Evolutionary conservation across 2,329 filamentous ascomycete genomes (phyloP).

Genomic region (Elsinoe necatrix): DNA sequence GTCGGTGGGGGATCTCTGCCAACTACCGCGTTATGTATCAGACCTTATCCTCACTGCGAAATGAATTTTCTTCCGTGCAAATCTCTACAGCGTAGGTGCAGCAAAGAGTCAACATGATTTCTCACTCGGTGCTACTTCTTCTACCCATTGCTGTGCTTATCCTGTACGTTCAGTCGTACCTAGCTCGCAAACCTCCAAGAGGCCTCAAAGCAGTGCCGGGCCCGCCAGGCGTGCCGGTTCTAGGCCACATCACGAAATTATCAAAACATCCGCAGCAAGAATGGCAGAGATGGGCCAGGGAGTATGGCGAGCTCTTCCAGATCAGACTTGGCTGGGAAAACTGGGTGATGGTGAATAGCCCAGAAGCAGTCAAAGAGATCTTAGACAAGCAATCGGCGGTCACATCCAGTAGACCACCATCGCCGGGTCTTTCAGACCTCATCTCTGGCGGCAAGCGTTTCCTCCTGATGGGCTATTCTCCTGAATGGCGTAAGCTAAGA

Average conservation of each 20-base stretch:
- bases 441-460: slow-evolving; percentile 35
- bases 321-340: slow-evolving; percentile 39
- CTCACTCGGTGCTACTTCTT: not conserved
- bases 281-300: slow-evolving; percentile 31
- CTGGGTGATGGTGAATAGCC: slow-evolving; percentile 37
- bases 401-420: slow-evolving; percentile 32
- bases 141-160: not conserved
- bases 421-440: slow-evolving; percentile 34
- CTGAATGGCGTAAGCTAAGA: slow-evolving; percentile 34
- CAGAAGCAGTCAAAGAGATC: slow-evolving; percentile 38
- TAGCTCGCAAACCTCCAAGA: slow-evolving; percentile 15
- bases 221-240: slow-evolving; percentile 34
- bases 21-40: not conserved
- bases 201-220: slow-evolving; percentile 25
- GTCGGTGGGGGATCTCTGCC: not conserved
- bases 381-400: slow-evolving; percentile 34
- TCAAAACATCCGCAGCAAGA: slow-evolving; percentile 25
- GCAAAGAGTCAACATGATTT: not conserved
- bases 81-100: not conserved
- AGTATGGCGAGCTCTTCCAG: slow-evolving; percentile 41
- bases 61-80: not conserved
- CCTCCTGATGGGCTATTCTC: slow-evolving; percentile 36
- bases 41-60: not conserved
- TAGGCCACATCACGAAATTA: slow-evolving; percentile 36
- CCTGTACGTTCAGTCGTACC: not conserved